Percentiles rank a stretch among this genome's conserved stretches.
These are phyloP conservation scores for Ceratobasidium sp. DNA, from an alignment of 1,284 basidiomycete species.

Conservation along the genomic window DNA sequence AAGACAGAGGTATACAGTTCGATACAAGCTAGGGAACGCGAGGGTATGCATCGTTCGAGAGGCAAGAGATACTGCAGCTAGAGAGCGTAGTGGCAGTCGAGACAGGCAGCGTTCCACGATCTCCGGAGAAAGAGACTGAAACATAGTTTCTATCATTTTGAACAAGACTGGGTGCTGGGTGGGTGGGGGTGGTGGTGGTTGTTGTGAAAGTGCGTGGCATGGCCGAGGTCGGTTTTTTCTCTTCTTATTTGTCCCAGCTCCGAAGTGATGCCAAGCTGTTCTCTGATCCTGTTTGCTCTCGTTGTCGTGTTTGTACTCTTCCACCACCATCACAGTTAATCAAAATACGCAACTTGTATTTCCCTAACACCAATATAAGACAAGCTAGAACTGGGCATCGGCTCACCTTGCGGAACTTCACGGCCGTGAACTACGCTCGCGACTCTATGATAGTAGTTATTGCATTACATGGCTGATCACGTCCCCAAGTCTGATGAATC, in stretches of 20 bases:
- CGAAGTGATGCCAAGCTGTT: too few relatives aligned
- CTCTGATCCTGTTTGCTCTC: too few relatives aligned
- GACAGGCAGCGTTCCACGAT: neutral
- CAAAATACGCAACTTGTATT: too few relatives aligned
- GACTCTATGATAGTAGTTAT: too few relatives aligned
- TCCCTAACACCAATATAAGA: too few relatives aligned
- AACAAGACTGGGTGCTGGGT: neutral
- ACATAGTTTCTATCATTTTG: neutral
- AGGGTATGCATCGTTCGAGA: conserved; percentile 2
- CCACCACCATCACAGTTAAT: too few relatives aligned
- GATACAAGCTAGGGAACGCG: conserved; percentile 23
- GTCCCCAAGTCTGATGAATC: too few relatives aligned
- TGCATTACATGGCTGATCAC: too few relatives aligned
- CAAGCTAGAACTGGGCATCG: too few relatives aligned
- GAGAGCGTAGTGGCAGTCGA: conserved; percentile 1
- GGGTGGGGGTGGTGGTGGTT: neutral
- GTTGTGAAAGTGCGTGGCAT: neutral
- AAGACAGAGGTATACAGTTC: conserved; percentile 12
- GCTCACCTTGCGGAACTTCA: too few relatives aligned
- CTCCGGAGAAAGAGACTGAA: conserved; percentile 2
- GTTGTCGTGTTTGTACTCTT: too few relatives aligned
- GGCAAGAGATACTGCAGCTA: neutral
- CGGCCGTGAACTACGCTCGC: too few relatives aligned
- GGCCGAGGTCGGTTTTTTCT: neutral
- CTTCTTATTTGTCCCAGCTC: neutral